Percentiles rank a stretch among this genome's conserved stretches.
phyloP scores from a whole-genome alignment of 2,329 filamentous ascomycete genomes.

The Cladosporium sp. region DNA sequence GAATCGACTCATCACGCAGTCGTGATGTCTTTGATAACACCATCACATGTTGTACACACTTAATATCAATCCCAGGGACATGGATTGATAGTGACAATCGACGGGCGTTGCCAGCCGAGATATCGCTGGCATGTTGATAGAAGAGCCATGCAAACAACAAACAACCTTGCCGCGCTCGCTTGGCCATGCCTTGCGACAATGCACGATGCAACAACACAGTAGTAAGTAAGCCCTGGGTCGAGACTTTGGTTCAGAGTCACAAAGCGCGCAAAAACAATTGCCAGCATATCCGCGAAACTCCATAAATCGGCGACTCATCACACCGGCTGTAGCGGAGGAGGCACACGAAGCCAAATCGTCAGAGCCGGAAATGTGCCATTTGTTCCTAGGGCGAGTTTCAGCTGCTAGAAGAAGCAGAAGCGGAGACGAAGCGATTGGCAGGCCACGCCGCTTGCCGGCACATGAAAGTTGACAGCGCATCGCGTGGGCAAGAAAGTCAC shows the following conservation, averaged over 20 bases:
- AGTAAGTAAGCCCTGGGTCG: too few species aligned
- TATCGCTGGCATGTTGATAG: constrained; percentile 11
- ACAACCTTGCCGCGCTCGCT: constrained; percentile 12
- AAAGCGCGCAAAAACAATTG: too few species aligned
- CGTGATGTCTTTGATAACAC: not conserved
- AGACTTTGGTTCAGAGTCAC: not conserved
- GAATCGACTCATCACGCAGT: too few species aligned
- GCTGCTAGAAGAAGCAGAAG: constrained; percentile 8
- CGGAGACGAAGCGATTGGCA: constrained; percentile 12
- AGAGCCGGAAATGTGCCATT: constrained; percentile 11
- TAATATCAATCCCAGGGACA: constrained; percentile 3
- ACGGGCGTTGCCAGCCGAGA: constrained; percentile 9
- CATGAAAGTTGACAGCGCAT: constrained; percentile 5
- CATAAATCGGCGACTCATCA: not conserved
- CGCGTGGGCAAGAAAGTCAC: not conserved
- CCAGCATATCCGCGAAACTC: not conserved
- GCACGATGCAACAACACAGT: constrained; percentile 5
- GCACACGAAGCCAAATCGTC: constrained; percentile 12
- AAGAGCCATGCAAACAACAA: constrained; percentile 8
- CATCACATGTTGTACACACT: not conserved
- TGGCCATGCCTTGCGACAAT: not conserved
- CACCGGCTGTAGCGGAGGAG: constrained; percentile 3
- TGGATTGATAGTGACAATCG: not conserved
- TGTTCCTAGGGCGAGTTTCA: constrained; percentile 12
- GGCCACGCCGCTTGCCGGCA: constrained; percentile 4